Evolutionary conservation across 2,329 filamentous ascomycete genomes (phyloP).

Genomic region (Talaromyces funiculosus): DNA sequence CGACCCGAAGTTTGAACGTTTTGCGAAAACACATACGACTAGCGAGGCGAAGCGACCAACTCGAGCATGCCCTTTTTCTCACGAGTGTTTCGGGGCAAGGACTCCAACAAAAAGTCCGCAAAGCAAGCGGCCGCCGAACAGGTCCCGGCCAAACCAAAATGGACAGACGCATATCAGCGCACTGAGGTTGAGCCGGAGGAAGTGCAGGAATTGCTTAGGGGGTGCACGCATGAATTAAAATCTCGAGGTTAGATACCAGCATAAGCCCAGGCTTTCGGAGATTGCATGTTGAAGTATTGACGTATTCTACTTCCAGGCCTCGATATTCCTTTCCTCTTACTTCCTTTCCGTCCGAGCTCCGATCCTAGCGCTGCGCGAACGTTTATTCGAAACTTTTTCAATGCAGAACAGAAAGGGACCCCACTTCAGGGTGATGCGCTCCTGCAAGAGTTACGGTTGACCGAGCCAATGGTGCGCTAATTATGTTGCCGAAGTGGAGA

Average conservation of each 20-base stretch:
- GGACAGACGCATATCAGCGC: slow-evolving; percentile 83
- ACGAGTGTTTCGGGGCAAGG: slow-evolving; percentile 67
- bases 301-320: slow-evolving; percentile 58
- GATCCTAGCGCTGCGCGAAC: slow-evolving; percentile 87
- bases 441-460: slow-evolving; percentile 80
- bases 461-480: slow-evolving; percentile 82
- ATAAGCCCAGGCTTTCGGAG: slow-evolving; percentile 3
- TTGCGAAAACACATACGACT: too few relatives aligned
- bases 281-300: slow-evolving; percentile 16
- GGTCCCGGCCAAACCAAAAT: slow-evolving; percentile 64
- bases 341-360: slow-evolving; percentile 89
- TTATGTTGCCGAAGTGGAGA: neutral
- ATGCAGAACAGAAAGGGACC: slow-evolving; percentile 54
- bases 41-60: neutral
- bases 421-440: slow-evolving; percentile 63
- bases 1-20: neutral
- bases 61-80: slow-evolving; percentile 54
- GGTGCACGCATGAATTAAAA: slow-evolving; percentile 88
- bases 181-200: slow-evolving; percentile 81
- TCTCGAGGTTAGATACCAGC: slow-evolving; percentile 66
- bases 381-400: slow-evolving; percentile 91
- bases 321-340: slow-evolving; percentile 83
- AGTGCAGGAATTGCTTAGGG: slow-evolving; percentile 76
- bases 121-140: slow-evolving; percentile 48
- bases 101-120: slow-evolving; percentile 59